Conservation (phyloP, 768 basidiomycete species). For the Cyclocybe cylindracea region DNA sequence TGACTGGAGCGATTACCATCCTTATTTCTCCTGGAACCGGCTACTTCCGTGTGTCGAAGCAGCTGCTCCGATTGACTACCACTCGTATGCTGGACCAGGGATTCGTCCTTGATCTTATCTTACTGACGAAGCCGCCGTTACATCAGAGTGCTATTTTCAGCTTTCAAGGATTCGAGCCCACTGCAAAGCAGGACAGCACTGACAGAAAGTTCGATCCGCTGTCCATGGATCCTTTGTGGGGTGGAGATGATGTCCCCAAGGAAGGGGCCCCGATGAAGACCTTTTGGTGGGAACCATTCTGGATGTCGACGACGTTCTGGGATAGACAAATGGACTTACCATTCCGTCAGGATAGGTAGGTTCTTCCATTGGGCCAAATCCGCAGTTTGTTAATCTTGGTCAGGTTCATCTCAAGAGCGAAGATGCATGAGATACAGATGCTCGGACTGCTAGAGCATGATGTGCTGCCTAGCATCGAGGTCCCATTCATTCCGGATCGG, state of each 20-base stretch:
- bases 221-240: constrained; percentile 73
- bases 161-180: constrained; percentile 71
- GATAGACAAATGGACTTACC: constrained; percentile 86
- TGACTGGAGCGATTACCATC: constrained; percentile 83
- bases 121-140: constrained; percentile 86
- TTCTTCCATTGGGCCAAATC: constrained; percentile 2
- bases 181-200: constrained; percentile 44
- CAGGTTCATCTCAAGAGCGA: constrained; percentile 92
- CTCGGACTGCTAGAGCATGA: constrained; percentile 90
- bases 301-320: constrained; percentile 83
- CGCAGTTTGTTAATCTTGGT: background rate
- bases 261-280: constrained; percentile 46
- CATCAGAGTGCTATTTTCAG: constrained; percentile 94
- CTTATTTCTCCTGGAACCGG: constrained; percentile 93
- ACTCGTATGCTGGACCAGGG: constrained; percentile 94
- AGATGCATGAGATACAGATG: constrained; percentile 97
- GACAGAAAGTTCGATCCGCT: constrained; percentile 64
- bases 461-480: constrained; percentile 84
- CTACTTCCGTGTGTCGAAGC: constrained; percentile 90
- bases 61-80: constrained; percentile 87
- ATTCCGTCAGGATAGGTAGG: constrained; percentile 73
- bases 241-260: constrained; percentile 52
- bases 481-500: constrained; percentile 70
- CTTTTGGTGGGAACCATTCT: constrained; percentile 92
- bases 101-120: constrained; percentile 84